phyloP scores from a whole-genome alignment of 148 eudicot species.

The Beta vulgaris region DNA sequence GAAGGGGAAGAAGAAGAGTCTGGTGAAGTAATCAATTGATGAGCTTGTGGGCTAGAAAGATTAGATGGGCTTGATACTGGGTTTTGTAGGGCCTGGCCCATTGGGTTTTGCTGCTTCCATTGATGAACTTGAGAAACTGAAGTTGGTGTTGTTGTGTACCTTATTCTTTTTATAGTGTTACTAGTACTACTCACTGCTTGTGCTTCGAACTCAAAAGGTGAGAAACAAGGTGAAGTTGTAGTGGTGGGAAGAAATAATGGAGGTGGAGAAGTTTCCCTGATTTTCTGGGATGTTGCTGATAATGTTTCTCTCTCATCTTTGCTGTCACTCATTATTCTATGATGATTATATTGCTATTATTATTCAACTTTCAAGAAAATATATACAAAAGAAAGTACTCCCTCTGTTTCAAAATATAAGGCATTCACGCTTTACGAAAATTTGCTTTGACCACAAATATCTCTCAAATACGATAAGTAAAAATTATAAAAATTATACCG shows the following conservation, averaged over 20 bases:
- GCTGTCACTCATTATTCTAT: too few relatives aligned
- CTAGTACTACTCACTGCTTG: background rate
- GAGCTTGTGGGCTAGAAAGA: slow-evolving; percentile 27
- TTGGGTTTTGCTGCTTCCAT: background rate
- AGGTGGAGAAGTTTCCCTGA: slow-evolving; percentile 13
- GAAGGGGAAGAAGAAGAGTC: slow-evolving; percentile 29
- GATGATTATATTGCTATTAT: too few relatives aligned
- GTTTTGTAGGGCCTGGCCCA: slow-evolving; percentile 17
- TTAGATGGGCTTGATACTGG: slow-evolving; percentile 27
- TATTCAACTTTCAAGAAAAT: too few relatives aligned
- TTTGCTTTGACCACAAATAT: too few relatives aligned
- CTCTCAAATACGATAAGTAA: too few relatives aligned
- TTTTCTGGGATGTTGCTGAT: slow-evolving; percentile 8
- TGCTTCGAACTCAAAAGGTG: slow-evolving; percentile 30
- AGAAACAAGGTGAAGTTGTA: too few relatives aligned
- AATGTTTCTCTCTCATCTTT: too few relatives aligned
- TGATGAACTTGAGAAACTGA: background rate
- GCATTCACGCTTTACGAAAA: too few relatives aligned
- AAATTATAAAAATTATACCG: too few relatives aligned
- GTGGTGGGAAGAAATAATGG: slow-evolving; percentile 25
- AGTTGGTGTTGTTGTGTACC: too few relatives aligned
- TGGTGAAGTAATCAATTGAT: slow-evolving; percentile 25
- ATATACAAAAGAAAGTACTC: too few relatives aligned
- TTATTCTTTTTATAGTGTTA: slow-evolving; percentile 3
- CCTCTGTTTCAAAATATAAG: too few relatives aligned